phyloP scores from a whole-genome alignment of 148 eudicot genomes.

The Persicaria tinctoria region DNA sequence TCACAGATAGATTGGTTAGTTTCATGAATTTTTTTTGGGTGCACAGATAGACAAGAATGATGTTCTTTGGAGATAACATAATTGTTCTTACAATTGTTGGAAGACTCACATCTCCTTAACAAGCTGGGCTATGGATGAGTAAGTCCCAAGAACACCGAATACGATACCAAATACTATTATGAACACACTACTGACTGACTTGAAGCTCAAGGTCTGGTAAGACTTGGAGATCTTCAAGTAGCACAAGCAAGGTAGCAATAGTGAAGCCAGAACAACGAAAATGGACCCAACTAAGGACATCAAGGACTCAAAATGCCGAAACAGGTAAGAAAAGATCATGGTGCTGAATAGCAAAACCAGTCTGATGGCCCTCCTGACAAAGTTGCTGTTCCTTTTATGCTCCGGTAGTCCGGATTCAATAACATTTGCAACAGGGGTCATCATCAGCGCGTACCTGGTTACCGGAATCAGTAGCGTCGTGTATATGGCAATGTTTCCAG shows the following conservation, averaged over 20 bases:
- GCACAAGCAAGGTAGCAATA: conserved; percentile 26
- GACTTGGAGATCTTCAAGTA: conserved; percentile 21
- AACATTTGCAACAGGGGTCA: conserved; percentile 31
- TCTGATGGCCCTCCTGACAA: conserved; percentile 15
- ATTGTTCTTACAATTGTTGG: neutral
- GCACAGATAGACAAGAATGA: neutral
- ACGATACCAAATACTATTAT: conserved; percentile 22
- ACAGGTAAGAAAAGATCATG: conserved; percentile 13
- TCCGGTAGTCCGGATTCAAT: conserved; percentile 23
- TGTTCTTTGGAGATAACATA: neutral
- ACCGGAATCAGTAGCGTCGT: conserved; percentile 33
- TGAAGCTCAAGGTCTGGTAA: conserved; percentile 15
- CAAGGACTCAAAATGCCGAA: conserved; percentile 17
- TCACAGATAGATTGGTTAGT: too few relatives aligned
- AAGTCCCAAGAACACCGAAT: conserved; percentile 26
- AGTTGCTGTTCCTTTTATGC: conserved; percentile 11
- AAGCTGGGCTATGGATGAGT: conserved; percentile 19
- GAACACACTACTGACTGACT: conserved; percentile 13
- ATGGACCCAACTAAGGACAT: conserved; percentile 22
- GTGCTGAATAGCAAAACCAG: conserved; percentile 23
- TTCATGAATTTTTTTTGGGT: too few relatives aligned
- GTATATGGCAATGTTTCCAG: conserved; percentile 31
- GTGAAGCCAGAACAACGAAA: conserved; percentile 19
- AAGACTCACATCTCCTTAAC: conserved; percentile 16
- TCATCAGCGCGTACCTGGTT: conserved; percentile 27